phyloP scores from a whole-genome alignment of 2,329 filamentous ascomycete species.

The Rutstroemia sp. region DNA sequence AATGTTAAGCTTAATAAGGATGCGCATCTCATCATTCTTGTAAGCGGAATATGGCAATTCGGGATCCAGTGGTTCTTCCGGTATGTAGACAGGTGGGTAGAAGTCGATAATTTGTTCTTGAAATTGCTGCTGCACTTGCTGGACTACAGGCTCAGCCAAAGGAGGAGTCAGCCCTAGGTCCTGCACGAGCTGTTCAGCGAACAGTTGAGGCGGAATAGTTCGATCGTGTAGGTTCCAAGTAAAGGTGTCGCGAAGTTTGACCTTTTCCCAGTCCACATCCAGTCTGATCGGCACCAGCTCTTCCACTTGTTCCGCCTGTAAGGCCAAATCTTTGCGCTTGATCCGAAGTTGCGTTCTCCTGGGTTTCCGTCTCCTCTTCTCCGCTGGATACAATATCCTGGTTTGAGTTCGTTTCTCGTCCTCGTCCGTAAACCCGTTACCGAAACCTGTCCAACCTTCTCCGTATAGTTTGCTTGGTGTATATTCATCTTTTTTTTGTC shows the following conservation, averaged over 20 bases:
- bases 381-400: constrained; percentile 66
- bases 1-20: constrained; percentile 92
- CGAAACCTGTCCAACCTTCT: constrained; percentile 80
- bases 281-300: constrained; percentile 85
- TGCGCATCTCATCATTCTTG: constrained; percentile 98
- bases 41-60: constrained; percentile 87
- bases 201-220: constrained; percentile 69
- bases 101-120: constrained; percentile 88
- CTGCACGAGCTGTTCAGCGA: constrained; percentile 84
- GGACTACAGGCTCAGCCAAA: constrained; percentile 54
- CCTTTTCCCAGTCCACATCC: constrained; percentile 92
- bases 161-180: constrained; percentile 77
- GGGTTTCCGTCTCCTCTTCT: constrained; percentile 69
- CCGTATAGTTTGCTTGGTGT: constrained; percentile 53
- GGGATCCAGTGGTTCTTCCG: constrained; percentile 84
- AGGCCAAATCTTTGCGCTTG: constrained; percentile 69
- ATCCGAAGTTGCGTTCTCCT: constrained; percentile 69
- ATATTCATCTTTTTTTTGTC: constrained; percentile 49
- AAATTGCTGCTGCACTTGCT: constrained; percentile 60
- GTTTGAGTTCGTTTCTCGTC: constrained; percentile 38
- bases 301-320: constrained; percentile 85
- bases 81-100: constrained; percentile 83
- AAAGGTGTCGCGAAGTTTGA: constrained; percentile 93
- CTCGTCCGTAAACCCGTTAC: constrained; percentile 77
- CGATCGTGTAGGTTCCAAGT: constrained; percentile 98